These are phyloP conservation scores for Penicillium parvum DNA, from an alignment of 495 filamentous ascomycete genomes.

Conservation along the genomic window DNA sequence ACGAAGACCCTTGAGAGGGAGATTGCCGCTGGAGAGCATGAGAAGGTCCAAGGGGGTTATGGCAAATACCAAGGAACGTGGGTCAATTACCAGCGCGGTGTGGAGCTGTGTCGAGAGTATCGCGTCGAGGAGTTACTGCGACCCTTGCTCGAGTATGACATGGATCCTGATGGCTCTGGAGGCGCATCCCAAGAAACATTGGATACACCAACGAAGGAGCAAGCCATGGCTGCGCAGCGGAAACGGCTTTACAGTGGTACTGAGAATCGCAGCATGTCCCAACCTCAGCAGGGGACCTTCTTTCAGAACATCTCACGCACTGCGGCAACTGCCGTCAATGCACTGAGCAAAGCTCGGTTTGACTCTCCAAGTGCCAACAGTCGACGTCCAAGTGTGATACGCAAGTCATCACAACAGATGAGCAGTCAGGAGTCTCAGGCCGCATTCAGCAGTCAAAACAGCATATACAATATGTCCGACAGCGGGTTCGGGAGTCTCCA, in stretches of 20 bases:
- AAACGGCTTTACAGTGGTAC: slow-evolving; percentile 79
- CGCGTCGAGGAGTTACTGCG: slow-evolving; percentile 83
- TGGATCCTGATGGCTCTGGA: slow-evolving; percentile 69
- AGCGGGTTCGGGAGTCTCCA: slow-evolving; percentile 57
- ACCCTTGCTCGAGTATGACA: slow-evolving; percentile 84
- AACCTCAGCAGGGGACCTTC: slow-evolving; percentile 72
- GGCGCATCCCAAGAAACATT: slow-evolving; percentile 55
- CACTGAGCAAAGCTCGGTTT: slow-evolving; percentile 91
- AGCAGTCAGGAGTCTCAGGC: slow-evolving; percentile 59
- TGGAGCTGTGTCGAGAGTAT: slow-evolving; percentile 91
- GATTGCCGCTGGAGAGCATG: slow-evolving; percentile 90
- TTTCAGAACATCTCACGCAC: slow-evolving; percentile 95
- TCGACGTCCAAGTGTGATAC: slow-evolving; percentile 45
- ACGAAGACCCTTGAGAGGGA: slow-evolving; percentile 98
- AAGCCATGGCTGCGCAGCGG: slow-evolving; percentile 95
- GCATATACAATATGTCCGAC: slow-evolving; percentile 61
- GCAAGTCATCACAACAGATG: slow-evolving; percentile 57
- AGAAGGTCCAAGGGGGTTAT: slow-evolving; percentile 97
- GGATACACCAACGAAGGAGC: slow-evolving; percentile 97
- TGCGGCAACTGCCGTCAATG: slow-evolving; percentile 85
- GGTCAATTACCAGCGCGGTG: slow-evolving; percentile 86
- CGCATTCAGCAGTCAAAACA: slow-evolving; percentile 60
- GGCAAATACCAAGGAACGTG: slow-evolving; percentile 99
- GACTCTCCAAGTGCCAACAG: slow-evolving; percentile 66
- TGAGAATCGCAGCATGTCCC: slow-evolving; percentile 60